Base-by-base conservation (phyloP, 2,329 filamentous ascomycete genomes). In the Aspergillus versicolor region DNA sequence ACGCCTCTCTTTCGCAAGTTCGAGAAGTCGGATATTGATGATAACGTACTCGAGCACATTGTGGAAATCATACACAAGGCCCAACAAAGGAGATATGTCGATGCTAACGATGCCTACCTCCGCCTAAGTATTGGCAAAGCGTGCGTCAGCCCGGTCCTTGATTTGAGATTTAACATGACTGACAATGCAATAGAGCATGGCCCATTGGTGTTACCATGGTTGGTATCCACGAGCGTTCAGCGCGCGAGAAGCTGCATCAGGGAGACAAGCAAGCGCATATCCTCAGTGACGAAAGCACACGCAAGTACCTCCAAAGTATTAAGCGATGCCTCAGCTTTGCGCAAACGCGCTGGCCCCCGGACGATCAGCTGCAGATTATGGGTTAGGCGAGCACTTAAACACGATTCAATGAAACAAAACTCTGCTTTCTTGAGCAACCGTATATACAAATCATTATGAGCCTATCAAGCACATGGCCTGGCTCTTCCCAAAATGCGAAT, bases 121-220 rank as follows among this genome's bases (percentile, higher is more conserved):
- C 84, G 91, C 52, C 81, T 99, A 54, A 96, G 91, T 72, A 99
- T 99, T 69, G 92, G 92, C 63, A 96, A 96, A 78, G 92, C 92
- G 65, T 81, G 73, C 62, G 78, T 77, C 24, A 27, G 46, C 6
- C 40, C 11, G 54, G 15, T 15, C 15, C n/a, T 5, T 30, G 50
- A 52, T 9, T 38, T 6, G 4, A n/a, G 12, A 45, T 42, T 0
- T 13, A 15, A 8, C 37, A 48, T 22, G 30, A 19, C 65, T 68
- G 62, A 67, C 52, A n/a, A 12, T 7, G 5, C 42, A 30, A 34
- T 57, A 82, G 80, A 61, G 94, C 94, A 15, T 99, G 94, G 94
- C 94, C 94, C 22, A 99, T 99, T 69, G 94, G 94, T 76, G 94
- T 99, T 40, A 99, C 94, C 73, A 99, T 97, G 94, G 94, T 99